A percentile compares a stretch with the other conserved stretches of the same genome.
Evolutionary conservation across 176 grass and related monocot genomes (phyloP).

Genomic region (Aegilops bicornis): DNA sequence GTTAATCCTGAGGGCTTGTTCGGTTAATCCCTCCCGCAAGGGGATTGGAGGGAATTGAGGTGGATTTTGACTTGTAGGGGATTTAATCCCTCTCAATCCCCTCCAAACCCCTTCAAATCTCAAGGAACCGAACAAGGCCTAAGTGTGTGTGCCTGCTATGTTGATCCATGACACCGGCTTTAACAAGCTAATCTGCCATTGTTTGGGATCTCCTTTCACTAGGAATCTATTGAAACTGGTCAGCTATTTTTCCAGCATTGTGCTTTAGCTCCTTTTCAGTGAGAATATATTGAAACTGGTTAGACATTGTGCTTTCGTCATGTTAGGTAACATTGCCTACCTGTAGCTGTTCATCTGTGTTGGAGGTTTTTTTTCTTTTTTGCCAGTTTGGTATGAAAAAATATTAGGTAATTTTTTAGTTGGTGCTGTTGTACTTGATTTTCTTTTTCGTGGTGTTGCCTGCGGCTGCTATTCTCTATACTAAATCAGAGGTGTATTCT

Average conservation of each 20-base stretch:
- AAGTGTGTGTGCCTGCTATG: not conserved
- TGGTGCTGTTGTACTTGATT: too few relatives aligned
- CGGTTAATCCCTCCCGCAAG: too few relatives aligned
- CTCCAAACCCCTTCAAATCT: too few relatives aligned
- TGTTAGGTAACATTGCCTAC: not conserved
- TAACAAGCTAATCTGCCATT: not conserved
- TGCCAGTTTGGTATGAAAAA: too few relatives aligned
- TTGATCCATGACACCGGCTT: not conserved
- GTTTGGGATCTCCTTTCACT: not conserved
- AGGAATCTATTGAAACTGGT: not conserved
- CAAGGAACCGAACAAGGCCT: too few relatives aligned
- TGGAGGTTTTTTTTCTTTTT: not conserved
- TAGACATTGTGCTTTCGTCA: not conserved
- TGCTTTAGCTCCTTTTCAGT: not conserved
- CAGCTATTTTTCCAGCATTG: not conserved
- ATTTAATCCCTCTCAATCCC: too few relatives aligned
- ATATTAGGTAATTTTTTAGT: not conserved
- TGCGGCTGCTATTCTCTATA: not conserved
- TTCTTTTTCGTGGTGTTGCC: not conserved
- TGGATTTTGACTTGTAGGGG: too few relatives aligned
- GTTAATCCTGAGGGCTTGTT: not conserved
- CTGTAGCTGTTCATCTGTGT: not conserved
- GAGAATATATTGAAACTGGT: too few relatives aligned
- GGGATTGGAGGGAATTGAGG: too few relatives aligned
- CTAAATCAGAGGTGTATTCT: not conserved